Evolutionary conservation across 495 filamentous ascomycete genomes (phyloP), one percentile per base, ranked within the genome.

Genomic region (Corynascus novoguineensis): DNA sequence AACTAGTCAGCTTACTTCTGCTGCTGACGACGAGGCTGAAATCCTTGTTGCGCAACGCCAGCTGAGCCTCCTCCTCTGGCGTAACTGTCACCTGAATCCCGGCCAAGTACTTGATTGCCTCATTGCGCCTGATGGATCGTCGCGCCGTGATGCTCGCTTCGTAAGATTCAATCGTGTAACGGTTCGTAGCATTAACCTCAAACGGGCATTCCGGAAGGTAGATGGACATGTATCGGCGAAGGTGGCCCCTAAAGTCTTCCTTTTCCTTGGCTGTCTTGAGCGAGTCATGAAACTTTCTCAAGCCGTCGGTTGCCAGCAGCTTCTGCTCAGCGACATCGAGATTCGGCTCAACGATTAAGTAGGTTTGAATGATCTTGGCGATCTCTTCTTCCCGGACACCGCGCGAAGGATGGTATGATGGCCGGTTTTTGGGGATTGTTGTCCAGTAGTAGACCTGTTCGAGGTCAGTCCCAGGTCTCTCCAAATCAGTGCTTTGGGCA

Each of bases 11-110:
- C 66, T 93, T 93, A 62, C 91, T 90, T 32, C 93, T 81, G 64
- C 89, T 90, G 57, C 91, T 96, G 68, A 95, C 86, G 44, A 99
- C 90, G 49, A 99, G 89, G 67, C 90, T 96, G 70, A 99, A 99
- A 69, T 99, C 93, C 62, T 88, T 88, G 57, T 89, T 82, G 24
- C 83, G 85, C 56, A 84, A 66, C 41, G 87, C 84, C 55, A 97
- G 79, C 53, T 87, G 83, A 46, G 83, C 81, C 70, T 97, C 92
- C 66, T 99, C 92, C 64, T 92, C 87, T 17, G 84, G 82, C 2
- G 90, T 95, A 78, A 99, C 89, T 22, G 86, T 78, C 27, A 97
- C 90, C 60, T 96, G 84, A 34, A 91, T 92, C 4, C 93, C 93
- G 14, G 82, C 83, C 15, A 99, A 79, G 64, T 95, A 92, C 67